phyloP scores from a whole-genome alignment of 2,329 filamentous ascomycete genomes.

The Aspergillus vadensis region DNA sequence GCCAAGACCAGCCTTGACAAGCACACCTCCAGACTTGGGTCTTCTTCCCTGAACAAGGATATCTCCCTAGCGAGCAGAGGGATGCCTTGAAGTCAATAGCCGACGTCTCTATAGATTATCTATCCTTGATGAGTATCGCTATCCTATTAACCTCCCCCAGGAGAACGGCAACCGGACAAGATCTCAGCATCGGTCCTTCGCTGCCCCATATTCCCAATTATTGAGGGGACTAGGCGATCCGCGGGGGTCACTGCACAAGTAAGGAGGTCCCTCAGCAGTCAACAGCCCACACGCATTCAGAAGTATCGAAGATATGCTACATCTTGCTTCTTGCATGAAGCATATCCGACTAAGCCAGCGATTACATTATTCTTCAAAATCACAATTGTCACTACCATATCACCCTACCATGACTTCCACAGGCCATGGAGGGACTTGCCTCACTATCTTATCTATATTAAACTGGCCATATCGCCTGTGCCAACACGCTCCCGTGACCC shows the following conservation, averaged over 20 bases:
- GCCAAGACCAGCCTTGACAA: constrained; percentile 26
- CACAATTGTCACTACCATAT: background rate
- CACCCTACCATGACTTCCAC: background rate
- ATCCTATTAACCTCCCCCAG: background rate
- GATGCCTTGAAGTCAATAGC: background rate
- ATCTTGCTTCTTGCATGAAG: background rate
- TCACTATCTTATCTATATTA: constrained; percentile 1
- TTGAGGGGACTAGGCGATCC: constrained; percentile 5
- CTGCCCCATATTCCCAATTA: constrained; percentile 3
- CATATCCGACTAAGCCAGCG: background rate
- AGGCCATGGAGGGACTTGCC: background rate
- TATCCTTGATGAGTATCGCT: background rate
- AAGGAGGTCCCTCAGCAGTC: background rate
- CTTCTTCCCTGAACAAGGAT: constrained; percentile 2
- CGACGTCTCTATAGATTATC: background rate
- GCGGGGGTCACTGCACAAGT: constrained; percentile 1
- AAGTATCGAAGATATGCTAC: background rate
- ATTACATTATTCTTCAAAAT: background rate
- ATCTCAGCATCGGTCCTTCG: background rate
- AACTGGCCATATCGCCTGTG: background rate
- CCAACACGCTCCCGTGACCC: background rate
- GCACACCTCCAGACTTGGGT: background rate
- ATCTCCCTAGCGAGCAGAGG: background rate
- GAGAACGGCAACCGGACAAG: background rate
- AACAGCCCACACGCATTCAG: background rate